Base-by-base conservation (phyloP, 225 moss, liverwort and hornwort genomes). In the Straminergon stramineum region DNA sequence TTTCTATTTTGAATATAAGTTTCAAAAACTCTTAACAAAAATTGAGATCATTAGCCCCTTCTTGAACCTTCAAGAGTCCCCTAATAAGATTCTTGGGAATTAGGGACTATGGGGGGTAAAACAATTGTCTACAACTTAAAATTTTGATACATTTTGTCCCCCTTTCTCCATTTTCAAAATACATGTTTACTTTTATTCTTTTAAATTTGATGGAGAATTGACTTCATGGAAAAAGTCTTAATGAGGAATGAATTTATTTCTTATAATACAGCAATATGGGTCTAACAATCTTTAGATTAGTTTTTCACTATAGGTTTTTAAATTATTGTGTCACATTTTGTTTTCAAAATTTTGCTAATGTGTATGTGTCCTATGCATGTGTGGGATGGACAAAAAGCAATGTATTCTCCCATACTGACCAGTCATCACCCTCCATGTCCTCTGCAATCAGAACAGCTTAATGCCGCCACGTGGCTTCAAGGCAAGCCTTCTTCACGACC, bases 221-320 rank as follows among this genome's bases (percentile, higher is more conserved):
- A 51, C 7, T 32, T 1, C 13, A 2, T 34, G 0, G 0, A 0
- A 35, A 53, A 77, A 8, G 2, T 13, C 8, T 2, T 21, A 52
- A 0, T 35, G 8, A 34, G 5, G 3, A 35, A 77, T 55, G 35
- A 2, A 9, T 2, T 35, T 77, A 12, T 13, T 51, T 75, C 7
- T 32, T 34, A 5, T 14, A 74, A 45, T 34, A 13, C 5, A 22
- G 1, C 0, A 0, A 53, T 22, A 28, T 28, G 17, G 6, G 17
- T 74, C 15, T 73, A 74, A 35, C 11, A 34, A 53, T 22, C 13
- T 0, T 52, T 32, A 51, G 7, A 51, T 51, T 20, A 13, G 32
- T 32, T 52, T 51, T 51, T 32, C 0, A 32, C 4, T 12, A 11
- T 23, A 75, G 12, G 31, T 31, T 51, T 19, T 8, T 18, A 41